Evolutionary conservation across 73 alveolate genomes (phyloP).

Genomic region (Stentor roeselii): DNA sequence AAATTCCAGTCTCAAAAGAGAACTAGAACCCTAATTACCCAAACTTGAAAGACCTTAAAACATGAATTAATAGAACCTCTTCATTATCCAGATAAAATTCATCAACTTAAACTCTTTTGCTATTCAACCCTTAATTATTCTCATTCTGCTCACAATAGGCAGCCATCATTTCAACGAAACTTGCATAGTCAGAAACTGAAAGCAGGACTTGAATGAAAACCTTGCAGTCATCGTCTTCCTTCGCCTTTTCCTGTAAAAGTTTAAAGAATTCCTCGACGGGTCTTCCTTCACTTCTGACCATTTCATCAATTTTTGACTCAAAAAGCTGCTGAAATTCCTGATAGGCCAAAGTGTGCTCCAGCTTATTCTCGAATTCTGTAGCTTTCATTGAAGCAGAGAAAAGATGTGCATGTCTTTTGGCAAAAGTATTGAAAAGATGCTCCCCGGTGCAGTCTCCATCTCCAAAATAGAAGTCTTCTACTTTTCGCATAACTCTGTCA

Average conservation of each 20-base stretch:
- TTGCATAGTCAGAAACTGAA: conserved; percentile 45
- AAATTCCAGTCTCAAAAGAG: too few species aligned
- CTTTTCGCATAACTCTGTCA: conserved; percentile 38
- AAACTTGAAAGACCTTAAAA: too few species aligned
- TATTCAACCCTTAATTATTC: not conserved
- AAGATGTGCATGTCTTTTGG: conserved; percentile 48
- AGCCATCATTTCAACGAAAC: conserved; percentile 58
- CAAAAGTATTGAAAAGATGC: conserved; percentile 46
- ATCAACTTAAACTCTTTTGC: not conserved
- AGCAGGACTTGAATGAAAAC: conserved; percentile 42
- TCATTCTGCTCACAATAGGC: conserved; percentile 36
- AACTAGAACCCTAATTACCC: too few species aligned
- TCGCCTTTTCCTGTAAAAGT: conserved; percentile 32
- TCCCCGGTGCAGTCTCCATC: conserved; percentile 65
- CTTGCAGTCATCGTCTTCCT: conserved; percentile 49
- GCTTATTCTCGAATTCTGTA: conserved; percentile 38
- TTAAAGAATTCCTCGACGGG: conserved; percentile 44
- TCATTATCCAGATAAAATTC: too few species aligned
- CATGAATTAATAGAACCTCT: too few species aligned
- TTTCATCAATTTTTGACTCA: conserved; percentile 42
- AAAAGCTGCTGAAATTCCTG: conserved; percentile 48
- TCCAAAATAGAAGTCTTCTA: conserved; percentile 55
- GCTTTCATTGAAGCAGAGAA: conserved; percentile 41
- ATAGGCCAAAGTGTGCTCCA: conserved; percentile 57
- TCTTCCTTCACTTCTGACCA: conserved; percentile 36